Evolutionary conservation across 257 asterid species (phyloP), one percentile per base, ranked within the genome.

Genomic region (Solanum corneliomulleri): DNA sequence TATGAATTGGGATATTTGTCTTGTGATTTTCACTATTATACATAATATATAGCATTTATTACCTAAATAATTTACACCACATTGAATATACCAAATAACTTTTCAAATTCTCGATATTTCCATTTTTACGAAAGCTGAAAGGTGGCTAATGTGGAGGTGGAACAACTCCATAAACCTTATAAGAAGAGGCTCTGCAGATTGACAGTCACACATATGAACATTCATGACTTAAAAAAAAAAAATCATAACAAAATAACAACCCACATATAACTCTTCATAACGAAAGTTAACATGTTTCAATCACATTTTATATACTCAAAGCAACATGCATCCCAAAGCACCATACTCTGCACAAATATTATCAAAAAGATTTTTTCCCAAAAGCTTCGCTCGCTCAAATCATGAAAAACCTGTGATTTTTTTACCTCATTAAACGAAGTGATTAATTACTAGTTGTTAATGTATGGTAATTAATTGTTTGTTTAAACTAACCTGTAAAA

Each of bases 111-210:
- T 3, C 4, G 33, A 31, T 31, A 31, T 31, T 31, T 31, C 2
- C 33, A 31, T 31, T 31, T 2, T 31, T 31, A 31, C 4, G 92
- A 91, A 89, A 88, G 87, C 85, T 86, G 92, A 89, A 91, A 89
- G 88, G 93, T 96, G 87, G 93, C 91, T 89, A 91, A 91, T 88
- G 94, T 86, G 99, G 99, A 75, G 98, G 99, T 72, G 98, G 98
- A 92, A 97, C 99, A 90, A 98, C 96, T 89, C 98, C 98, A 92
- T 97, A 97, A 91, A 93, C 95, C 89, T 95, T 95, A 91, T 88
- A 88, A 80, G 98, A 93, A 86, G 97, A 95, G 91, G 92, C 89
- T 98, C 99, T 97, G 89, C 58, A 86, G 86, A 90, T 68, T 88
- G 84, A 84, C 89, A 88, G 88, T 18, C 69, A 14, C 23, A 84